phyloP scores from a whole-genome alignment of 2,329 filamentous ascomycete species.

The Coniochaeta sp. region DNA sequence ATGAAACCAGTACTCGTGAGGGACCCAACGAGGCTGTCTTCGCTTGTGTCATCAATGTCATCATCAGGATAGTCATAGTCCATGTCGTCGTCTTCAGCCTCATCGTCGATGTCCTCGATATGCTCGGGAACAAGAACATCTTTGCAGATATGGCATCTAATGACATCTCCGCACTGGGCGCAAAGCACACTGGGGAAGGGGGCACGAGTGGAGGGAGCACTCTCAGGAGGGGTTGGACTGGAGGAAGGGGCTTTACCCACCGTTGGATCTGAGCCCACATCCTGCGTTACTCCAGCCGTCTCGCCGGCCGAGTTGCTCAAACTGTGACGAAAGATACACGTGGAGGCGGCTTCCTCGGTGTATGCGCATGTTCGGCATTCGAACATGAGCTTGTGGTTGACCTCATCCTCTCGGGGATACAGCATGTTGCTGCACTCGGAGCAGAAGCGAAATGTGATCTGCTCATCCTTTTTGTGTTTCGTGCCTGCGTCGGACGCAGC shows the following conservation, averaged over 20 bases:
- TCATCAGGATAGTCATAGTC: not conserved
- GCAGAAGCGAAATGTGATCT: conserved; percentile 93
- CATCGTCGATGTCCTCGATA: not conserved
- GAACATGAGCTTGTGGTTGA: conserved; percentile 80
- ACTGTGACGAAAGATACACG: conserved; percentile 93
- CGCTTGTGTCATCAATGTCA: not conserved
- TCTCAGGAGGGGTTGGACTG: not conserved
- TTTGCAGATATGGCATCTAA: not conserved
- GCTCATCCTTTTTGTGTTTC: conserved; percentile 52
- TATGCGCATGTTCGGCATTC: conserved; percentile 94
- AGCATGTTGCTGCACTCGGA: conserved; percentile 98
- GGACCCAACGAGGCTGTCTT: not conserved
- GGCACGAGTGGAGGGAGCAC: not conserved
- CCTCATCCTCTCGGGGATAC: conserved; percentile 90
- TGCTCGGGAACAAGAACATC: not conserved
- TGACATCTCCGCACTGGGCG: not conserved
- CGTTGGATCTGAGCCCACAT: conserved; percentile 96
- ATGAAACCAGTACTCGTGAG: not conserved
- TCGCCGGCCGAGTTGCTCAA: conserved; percentile 88
- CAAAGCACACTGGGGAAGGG: not conserved
- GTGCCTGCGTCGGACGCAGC: conserved; percentile 32
- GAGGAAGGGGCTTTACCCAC: conserved; percentile 56
- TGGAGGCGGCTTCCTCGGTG: conserved; percentile 75
- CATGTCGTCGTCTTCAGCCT: not conserved
- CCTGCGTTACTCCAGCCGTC: conserved; percentile 93